These are phyloP conservation scores for Cavenderia fasciculata DNA, from an alignment of 78 protist genomes.

Conservation along the genomic window DNA sequence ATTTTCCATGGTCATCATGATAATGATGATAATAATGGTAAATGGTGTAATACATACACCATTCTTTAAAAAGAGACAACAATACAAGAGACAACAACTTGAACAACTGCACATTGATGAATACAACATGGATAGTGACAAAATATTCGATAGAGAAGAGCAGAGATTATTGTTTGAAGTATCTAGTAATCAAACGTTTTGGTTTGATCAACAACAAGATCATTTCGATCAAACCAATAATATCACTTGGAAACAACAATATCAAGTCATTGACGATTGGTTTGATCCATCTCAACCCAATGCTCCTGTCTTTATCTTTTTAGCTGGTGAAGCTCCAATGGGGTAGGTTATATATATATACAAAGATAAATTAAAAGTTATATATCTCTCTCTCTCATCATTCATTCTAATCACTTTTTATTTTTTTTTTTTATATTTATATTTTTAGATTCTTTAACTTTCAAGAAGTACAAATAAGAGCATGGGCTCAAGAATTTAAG, in stretches of 20 bases:
- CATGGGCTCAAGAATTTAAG: slow-evolving; percentile 44
- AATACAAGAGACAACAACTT: too few relatives aligned
- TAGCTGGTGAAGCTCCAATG: slow-evolving; percentile 43
- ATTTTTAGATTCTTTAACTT: slow-evolving; percentile 40
- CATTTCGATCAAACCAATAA: slow-evolving; percentile 19
- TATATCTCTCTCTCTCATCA: neutral
- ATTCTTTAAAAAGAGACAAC: too few relatives aligned
- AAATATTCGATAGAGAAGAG: too few relatives aligned
- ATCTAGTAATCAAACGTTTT: slow-evolving; percentile 17
- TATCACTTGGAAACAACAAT: slow-evolving; percentile 38
- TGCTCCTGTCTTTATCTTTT: slow-evolving; percentile 45
- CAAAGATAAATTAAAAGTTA: neutral
- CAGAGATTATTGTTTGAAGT: too few relatives aligned
- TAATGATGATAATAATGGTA: too few relatives aligned
- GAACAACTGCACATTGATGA: too few relatives aligned
- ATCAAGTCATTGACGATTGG: slow-evolving; percentile 9
- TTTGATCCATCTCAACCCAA: neutral
- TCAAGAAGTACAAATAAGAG: slow-evolving; percentile 42
- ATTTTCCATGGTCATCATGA: too few relatives aligned
- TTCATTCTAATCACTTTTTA: neutral
- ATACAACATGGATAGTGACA: too few relatives aligned
- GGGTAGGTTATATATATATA: too few relatives aligned
- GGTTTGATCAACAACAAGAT: slow-evolving; percentile 18
- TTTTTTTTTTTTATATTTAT: neutral
- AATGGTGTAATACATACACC: too few relatives aligned